Evolutionary conservation across 345 rosid genomes (phyloP).

Genomic region (Abelmoschus esculentus): DNA sequence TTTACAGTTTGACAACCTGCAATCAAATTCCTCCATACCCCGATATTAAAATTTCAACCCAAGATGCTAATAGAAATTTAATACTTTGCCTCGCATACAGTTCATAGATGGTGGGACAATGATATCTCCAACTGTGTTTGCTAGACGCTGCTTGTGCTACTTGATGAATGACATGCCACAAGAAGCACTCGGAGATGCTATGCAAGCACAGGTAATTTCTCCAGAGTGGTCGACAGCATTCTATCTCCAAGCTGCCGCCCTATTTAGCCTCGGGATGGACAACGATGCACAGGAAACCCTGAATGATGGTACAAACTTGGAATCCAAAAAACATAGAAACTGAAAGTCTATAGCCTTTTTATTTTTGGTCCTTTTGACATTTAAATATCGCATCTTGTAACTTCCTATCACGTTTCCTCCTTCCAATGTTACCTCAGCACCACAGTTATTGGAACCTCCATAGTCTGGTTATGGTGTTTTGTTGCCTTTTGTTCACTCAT

Average conservation of each 20-base stretch:
- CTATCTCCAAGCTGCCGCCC: constrained; percentile 80
- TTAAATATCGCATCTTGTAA: constrained; percentile 20
- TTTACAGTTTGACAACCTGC: neutral
- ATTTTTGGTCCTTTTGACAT: neutral
- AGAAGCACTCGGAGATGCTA: constrained; percentile 79
- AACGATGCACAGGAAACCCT: constrained; percentile 72
- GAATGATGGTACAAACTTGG: constrained; percentile 71
- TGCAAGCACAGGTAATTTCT: constrained; percentile 73
- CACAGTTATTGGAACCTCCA: constrained; percentile 17
- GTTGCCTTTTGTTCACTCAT: neutral
- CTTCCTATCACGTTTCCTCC: constrained; percentile 9
- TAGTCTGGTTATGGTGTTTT: constrained; percentile 7
- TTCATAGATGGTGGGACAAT: constrained; percentile 76
- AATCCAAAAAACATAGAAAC: constrained; percentile 50
- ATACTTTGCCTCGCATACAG: constrained; percentile 18
- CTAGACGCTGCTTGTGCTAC: constrained; percentile 68
- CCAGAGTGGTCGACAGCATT: constrained; percentile 80
- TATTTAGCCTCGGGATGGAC: constrained; percentile 75
- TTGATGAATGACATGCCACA: constrained; percentile 65
- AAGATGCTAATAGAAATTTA: neutral
- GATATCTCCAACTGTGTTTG: constrained; percentile 78
- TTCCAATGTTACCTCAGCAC: constrained; percentile 22
- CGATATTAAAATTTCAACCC: neutral
- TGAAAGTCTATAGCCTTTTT: constrained; percentile 37
- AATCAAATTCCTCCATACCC: neutral